These are phyloP conservation scores for Capsicum baccatum DNA, from an alignment of 257 asterid genomes.

Conservation along the genomic window DNA sequence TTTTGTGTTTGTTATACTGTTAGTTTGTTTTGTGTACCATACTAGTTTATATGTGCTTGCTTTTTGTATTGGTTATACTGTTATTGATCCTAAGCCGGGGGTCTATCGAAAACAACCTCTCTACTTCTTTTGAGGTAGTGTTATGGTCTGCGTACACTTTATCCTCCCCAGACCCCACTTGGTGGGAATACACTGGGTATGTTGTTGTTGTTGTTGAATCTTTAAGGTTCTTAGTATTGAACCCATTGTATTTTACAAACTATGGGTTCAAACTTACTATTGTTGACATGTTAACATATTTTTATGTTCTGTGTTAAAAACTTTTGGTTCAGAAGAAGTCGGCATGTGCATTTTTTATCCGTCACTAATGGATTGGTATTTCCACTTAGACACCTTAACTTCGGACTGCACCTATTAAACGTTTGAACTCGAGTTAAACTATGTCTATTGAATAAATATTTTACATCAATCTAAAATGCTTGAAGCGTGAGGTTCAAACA, in stretches of 20 bases:
- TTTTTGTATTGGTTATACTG: too few relatives aligned
- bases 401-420: background rate
- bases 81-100: too few relatives aligned
- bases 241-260: background rate
- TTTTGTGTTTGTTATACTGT: too few relatives aligned
- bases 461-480: background rate
- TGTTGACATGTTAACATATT: background rate
- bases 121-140: too few relatives aligned
- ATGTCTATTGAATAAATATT: background rate
- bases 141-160: too few relatives aligned
- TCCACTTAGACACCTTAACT: background rate
- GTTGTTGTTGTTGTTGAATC: background rate
- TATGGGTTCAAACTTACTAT: background rate
- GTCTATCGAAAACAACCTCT: too few relatives aligned
- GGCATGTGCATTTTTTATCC: background rate
- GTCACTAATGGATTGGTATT: background rate
- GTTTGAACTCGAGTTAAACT: background rate
- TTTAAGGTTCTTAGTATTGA: constrained; percentile 7
- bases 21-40: too few relatives aligned
- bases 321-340: background rate
- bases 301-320: background rate
- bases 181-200: too few relatives aligned
- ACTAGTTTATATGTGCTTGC: too few relatives aligned
- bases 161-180: too few relatives aligned
- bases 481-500: background rate